Evolutionary conservation across 306 rosid genomes (phyloP).

Genomic region (Ormosia emarginata): DNA sequence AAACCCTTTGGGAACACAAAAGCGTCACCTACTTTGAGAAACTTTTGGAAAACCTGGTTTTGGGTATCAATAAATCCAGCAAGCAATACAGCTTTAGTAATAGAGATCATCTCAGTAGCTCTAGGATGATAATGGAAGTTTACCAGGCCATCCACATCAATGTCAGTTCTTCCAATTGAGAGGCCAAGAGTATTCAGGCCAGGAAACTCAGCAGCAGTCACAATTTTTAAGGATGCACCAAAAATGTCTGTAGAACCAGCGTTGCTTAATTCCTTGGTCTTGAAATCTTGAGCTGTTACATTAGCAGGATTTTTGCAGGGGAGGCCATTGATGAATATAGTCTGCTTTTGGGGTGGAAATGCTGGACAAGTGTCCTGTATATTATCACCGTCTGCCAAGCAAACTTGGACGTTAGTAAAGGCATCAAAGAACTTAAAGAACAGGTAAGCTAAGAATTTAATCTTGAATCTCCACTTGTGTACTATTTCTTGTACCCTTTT

Average conservation of each 20-base stretch:
- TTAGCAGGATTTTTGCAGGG: slow-evolving; percentile 64
- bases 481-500: slow-evolving; percentile 3
- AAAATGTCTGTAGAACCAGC: slow-evolving; percentile 33
- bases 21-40: slow-evolving; percentile 61
- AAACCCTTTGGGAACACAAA: slow-evolving; percentile 75
- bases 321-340: slow-evolving; percentile 71
- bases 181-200: slow-evolving; percentile 81
- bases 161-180: slow-evolving; percentile 64
- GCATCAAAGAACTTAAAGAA: slow-evolving; percentile 18
- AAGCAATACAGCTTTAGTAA: slow-evolving; percentile 46
- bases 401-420: slow-evolving; percentile 24
- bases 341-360: slow-evolving; percentile 33
- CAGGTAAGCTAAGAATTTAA: slow-evolving; percentile 28
- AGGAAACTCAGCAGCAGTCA: slow-evolving; percentile 52
- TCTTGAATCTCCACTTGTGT: slow-evolving; percentile 33
- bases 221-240: slow-evolving; percentile 47
- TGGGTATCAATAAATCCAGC: slow-evolving; percentile 72
- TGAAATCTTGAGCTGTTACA: slow-evolving; percentile 61
- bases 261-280: slow-evolving; percentile 31
- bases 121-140: slow-evolving; percentile 71
- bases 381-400: slow-evolving; percentile 50
- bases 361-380: slow-evolving; percentile 73
- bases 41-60: slow-evolving; percentile 43
- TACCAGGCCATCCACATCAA: slow-evolving; percentile 47
- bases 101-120: slow-evolving; percentile 71